A percentile compares a stretch with the other conserved stretches of the same genome.
phyloP scores from a whole-genome alignment of 148 eudicot species.

The Rhododendron henanense region DNA sequence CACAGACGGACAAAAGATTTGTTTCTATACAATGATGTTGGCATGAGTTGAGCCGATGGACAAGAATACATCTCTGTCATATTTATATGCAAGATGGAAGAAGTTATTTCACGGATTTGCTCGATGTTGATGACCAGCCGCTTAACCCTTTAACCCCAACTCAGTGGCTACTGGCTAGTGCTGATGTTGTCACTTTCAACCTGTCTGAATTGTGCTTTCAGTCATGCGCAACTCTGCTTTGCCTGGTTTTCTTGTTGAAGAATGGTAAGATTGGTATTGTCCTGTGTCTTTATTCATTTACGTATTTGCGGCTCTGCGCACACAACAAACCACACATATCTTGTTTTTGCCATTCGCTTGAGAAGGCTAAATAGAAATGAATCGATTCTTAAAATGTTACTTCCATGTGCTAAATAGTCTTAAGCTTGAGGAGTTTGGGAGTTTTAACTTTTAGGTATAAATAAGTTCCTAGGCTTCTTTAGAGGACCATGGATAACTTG shows the following conservation, averaged over 20 bases:
- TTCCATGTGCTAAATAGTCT: neutral
- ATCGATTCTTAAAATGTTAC: slow-evolving; percentile 26
- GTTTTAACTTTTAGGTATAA: neutral
- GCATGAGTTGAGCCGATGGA: neutral
- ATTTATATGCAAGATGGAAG: neutral
- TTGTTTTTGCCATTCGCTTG: neutral
- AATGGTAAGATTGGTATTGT: neutral
- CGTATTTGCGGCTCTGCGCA: neutral
- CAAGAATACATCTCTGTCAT: neutral
- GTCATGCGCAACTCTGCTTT: neutral
- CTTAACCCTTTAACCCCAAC: neutral
- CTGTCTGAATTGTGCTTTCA: neutral
- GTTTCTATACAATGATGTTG: neutral
- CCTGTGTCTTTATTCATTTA: neutral
- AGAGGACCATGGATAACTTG: neutral
- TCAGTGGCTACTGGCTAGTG: neutral
- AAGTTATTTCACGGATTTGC: neutral
- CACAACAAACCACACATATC: neutral
- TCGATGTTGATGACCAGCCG: neutral
- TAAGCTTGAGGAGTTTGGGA: neutral
- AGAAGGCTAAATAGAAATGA: neutral
- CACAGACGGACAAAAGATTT: neutral
- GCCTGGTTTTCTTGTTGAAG: neutral
- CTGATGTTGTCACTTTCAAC: neutral
- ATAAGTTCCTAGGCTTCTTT: neutral